A percentile compares a stretch with the other conserved stretches of the same genome.
These are phyloP conservation scores for Durusdinium trenchii DNA, from an alignment of 73 alveolate species.

Conservation along the genomic window DNA sequence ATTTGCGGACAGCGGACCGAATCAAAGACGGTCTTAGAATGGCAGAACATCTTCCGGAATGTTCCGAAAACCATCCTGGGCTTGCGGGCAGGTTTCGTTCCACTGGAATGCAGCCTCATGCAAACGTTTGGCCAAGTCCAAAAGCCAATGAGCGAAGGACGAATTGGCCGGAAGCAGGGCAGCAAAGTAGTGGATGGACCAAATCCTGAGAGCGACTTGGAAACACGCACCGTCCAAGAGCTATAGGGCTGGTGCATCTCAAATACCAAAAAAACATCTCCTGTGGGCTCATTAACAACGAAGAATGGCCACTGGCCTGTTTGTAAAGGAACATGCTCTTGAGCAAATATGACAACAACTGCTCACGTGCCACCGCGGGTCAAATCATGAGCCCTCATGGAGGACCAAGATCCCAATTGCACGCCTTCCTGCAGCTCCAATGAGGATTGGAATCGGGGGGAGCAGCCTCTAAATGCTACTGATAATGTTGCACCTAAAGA, in stretches of 20 bases:
- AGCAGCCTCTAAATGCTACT: too few relatives aligned
- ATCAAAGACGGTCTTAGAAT: neutral
- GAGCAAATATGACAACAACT: neutral
- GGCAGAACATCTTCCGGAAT: neutral
- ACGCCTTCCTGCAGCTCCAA: neutral
- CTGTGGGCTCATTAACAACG: too few relatives aligned
- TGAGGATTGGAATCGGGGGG: too few relatives aligned
- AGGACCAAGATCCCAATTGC: neutral
- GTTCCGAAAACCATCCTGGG: neutral
- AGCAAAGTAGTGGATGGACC: slow-evolving; percentile 60
- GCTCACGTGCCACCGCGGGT: neutral
- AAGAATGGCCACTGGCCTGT: too few relatives aligned
- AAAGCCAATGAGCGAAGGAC: neutral
- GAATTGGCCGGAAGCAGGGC: neutral
- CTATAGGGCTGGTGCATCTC: too few relatives aligned
- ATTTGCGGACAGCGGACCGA: neutral
- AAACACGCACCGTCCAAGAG: too few relatives aligned
- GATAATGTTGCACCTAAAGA: too few relatives aligned
- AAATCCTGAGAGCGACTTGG: neutral
- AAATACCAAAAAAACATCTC: too few relatives aligned
- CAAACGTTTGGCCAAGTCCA: neutral
- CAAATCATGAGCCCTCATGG: slow-evolving; percentile 18
- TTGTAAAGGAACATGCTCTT: too few relatives aligned
- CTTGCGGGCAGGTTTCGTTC: neutral
- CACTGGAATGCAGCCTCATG: neutral